Conservation (phyloP, 1,284 basidiomycete genomes). For the Trichosporon sp. region DNA sequence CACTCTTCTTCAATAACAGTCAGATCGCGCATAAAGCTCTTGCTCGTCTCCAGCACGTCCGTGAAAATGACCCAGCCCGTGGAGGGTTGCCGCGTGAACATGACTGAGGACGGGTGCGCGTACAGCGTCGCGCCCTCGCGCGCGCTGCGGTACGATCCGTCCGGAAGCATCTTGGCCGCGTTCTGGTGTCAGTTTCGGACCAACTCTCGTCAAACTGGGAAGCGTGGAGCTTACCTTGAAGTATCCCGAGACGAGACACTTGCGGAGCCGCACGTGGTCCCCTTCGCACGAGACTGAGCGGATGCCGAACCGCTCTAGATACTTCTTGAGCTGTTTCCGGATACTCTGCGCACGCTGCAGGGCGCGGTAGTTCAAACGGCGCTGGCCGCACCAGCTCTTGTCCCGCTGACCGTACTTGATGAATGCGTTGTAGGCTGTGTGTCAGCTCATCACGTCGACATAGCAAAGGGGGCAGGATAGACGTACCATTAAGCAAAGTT, state of each 20-base stretch:
- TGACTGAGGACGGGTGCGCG: slow-evolving; percentile 89
- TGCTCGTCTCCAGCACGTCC: slow-evolving; percentile 94
- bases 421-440: slow-evolving; percentile 87
- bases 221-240: slow-evolving; percentile 63
- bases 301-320: slow-evolving; percentile 82
- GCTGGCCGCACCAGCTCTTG: slow-evolving; percentile 87
- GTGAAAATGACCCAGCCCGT: slow-evolving; percentile 94
- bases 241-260: slow-evolving; percentile 87
- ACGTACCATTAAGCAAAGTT: slow-evolving; percentile 88
- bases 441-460: too few species aligned
- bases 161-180: slow-evolving; percentile 81
- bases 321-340: slow-evolving; percentile 86
- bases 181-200: slow-evolving; percentile 59
- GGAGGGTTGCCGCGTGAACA: slow-evolving; percentile 87
- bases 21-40: slow-evolving; percentile 65
- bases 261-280: slow-evolving; percentile 73
- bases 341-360: slow-evolving; percentile 91
- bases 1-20: slow-evolving; percentile 62
- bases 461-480: too few species aligned
- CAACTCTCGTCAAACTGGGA: not conserved
- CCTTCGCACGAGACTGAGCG: slow-evolving; percentile 76
- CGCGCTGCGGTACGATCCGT: slow-evolving; percentile 85
- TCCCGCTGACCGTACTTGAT: slow-evolving; percentile 73
- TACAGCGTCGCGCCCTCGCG: slow-evolving; percentile 76
- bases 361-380: slow-evolving; percentile 87